These are phyloP conservation scores for Sporisorium iseilematis-ciliati DNA, from an alignment of 1,284 basidiomycete species.

Conservation along the genomic window DNA sequence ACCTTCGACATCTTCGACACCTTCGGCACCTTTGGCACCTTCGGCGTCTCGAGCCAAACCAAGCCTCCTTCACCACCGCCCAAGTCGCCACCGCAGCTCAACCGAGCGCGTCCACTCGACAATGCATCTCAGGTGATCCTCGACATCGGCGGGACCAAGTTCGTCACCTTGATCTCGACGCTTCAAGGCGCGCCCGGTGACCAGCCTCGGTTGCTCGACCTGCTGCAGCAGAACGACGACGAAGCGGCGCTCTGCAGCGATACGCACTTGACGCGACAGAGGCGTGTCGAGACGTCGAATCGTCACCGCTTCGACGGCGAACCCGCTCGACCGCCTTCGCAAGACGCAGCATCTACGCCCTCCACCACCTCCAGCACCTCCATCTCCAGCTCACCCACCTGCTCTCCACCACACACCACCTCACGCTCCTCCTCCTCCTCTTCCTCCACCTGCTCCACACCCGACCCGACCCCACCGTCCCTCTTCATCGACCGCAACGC, in stretches of 20 bases:
- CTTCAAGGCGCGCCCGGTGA: slow-evolving; percentile 20
- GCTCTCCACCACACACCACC: too few species aligned
- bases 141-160: slow-evolving; percentile 30
- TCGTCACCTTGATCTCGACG: slow-evolving; percentile 28
- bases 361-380: too few species aligned
- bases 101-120: background rate
- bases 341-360: too few species aligned
- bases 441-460: background rate
- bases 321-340: too few species aligned
- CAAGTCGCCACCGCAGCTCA: background rate
- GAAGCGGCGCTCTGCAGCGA: background rate
- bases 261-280: slow-evolving; percentile 7
- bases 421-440: too few species aligned
- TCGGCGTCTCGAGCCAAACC: background rate
- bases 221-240: background rate
- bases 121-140: slow-evolving; percentile 10
- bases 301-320: background rate
- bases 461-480: background rate
- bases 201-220: slow-evolving; percentile 14
- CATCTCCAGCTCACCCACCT: too few species aligned
- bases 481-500: slow-evolving; percentile 39
- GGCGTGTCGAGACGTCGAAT: slow-evolving; percentile 12
- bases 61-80: too few species aligned
- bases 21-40: too few species aligned
- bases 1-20: too few species aligned